Base-by-base conservation (phyloP, 1,284 basidiomycete genomes). In the Rhodotorula mucilaginosa region DNA sequence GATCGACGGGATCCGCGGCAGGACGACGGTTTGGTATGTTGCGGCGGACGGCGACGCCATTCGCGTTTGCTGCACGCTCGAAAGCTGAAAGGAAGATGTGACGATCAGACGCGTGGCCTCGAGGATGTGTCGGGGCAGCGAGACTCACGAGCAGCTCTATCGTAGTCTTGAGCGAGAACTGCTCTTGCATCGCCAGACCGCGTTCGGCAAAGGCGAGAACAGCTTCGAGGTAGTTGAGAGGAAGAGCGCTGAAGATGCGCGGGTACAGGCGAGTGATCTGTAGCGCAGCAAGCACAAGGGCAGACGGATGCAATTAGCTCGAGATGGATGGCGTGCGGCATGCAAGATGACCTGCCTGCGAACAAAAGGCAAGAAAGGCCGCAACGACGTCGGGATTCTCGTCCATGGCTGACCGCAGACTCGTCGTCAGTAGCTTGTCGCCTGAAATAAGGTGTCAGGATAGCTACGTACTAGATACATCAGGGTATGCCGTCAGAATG, bases 321-420 rank as follows among this genome's bases (percentile, higher is more conserved):
- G 23, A 31, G 65, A 46, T 23, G 21, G 44, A 29, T 21, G 64
- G 52, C 65, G 66, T 56, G 26, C 39, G 39, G 15, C 39, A 23
- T 48, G 13, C n/a, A 18, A 29, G 12, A 7, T n/a, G 56, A 23
- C 71, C 34, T 3, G 74, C 74, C 54, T 74, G 64, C 51, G 34
- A 56, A 58, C 67, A 70, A 51, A 76, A 69, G 2, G 63, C 47
- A 6, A 80, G 69, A 64, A 79, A 79, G 16, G 72, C 74, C 23
- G 78, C 75, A 3, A 78, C 78, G 6, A 78, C 64, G 56, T 80
- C 79, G 0, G 79, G 79, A 39, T 79, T 77, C 61, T 76, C 72
- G 34, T 64, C 67, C 76, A 80, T 77, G 1, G 71, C 78, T 77
- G 71, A 4, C 7, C 6, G 34, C 31, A 13, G 15, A 29, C 4